These are phyloP conservation scores for Blumeriella jaapii DNA, from an alignment of 2,329 filamentous ascomycete genomes.

Conservation along the genomic window DNA sequence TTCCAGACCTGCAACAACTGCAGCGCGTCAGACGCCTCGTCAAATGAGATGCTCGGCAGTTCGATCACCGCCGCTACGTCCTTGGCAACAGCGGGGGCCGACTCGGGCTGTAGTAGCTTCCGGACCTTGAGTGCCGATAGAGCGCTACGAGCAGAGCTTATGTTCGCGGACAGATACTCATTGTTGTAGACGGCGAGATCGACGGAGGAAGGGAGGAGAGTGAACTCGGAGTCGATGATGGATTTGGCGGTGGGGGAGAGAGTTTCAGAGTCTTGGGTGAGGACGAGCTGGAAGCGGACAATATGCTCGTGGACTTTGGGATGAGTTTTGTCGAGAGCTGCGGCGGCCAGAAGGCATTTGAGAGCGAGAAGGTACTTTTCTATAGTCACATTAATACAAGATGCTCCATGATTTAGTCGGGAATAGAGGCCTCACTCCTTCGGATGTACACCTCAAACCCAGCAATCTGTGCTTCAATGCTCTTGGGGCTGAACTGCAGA, in stretches of 20 bases:
- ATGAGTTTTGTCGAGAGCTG: conserved; percentile 55
- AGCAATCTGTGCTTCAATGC: conserved; percentile 67
- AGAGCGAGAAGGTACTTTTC: conserved; percentile 83
- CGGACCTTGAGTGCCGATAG: conserved; percentile 52
- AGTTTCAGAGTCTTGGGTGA: conserved; percentile 45
- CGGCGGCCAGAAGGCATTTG: conserved; percentile 68
- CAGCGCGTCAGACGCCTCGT: conserved; percentile 45
- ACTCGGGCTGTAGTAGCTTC: conserved; percentile 44
- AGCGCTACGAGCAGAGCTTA: conserved; percentile 48
- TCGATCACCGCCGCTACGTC: conserved; percentile 49
- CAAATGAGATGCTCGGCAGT: conserved; percentile 37
- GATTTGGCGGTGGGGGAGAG: conserved; percentile 54
- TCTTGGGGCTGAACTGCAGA: conserved; percentile 71
- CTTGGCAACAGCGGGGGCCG: conserved; percentile 45
- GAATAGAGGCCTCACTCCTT: conserved; percentile 49
- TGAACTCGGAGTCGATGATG: conserved; percentile 59
- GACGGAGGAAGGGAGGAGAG: conserved; percentile 42
- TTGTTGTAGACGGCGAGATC: conserved; percentile 55
- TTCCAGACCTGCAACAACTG: conserved; percentile 38
- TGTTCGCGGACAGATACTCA: conserved; percentile 51
- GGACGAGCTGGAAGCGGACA: conserved; percentile 53
- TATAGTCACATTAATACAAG: conserved; percentile 30
- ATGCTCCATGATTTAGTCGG: not conserved
- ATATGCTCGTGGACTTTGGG: conserved; percentile 67
- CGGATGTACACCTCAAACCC: conserved; percentile 87